phyloP scores from a whole-genome alignment of 306 rosid genomes.

The Carpinus viminea region DNA sequence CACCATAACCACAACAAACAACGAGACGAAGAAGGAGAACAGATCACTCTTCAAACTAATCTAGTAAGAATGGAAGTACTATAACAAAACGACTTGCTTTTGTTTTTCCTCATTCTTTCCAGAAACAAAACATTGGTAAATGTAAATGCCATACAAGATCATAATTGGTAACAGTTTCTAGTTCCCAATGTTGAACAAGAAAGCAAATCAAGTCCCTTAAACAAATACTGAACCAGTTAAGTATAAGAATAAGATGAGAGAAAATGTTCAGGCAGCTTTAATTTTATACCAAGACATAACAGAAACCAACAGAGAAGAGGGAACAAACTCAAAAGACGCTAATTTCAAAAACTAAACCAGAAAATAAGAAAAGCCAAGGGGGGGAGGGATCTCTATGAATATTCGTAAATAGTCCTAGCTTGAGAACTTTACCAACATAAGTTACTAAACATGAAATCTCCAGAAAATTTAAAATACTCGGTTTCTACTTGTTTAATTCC shows the following conservation, averaged over 20 bases:
- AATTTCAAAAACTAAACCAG: constrained; percentile 10
- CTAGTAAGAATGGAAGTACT: neutral
- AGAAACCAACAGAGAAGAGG: constrained; percentile 1
- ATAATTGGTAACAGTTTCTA: neutral
- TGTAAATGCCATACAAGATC: neutral
- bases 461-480: neutral
- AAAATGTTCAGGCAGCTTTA: neutral
- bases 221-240: neutral
- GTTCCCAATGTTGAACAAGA: neutral
- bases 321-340: neutral
- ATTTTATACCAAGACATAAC: neutral
- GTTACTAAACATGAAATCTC: neutral
- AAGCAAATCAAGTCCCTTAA: neutral
- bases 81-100: neutral
- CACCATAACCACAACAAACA: constrained; percentile 16
- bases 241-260: constrained; percentile 10
- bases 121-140: neutral
- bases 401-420: neutral
- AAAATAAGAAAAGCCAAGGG: constrained; percentile 4
- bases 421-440: neutral
- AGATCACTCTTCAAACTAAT: constrained; percentile 31
- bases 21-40: constrained; percentile 16
- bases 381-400: neutral
- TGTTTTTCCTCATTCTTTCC: neutral
- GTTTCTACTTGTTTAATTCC: neutral